Conservation (phyloP, 1,284 basidiomycete genomes). For the Pseudozyma pruni region DNA sequence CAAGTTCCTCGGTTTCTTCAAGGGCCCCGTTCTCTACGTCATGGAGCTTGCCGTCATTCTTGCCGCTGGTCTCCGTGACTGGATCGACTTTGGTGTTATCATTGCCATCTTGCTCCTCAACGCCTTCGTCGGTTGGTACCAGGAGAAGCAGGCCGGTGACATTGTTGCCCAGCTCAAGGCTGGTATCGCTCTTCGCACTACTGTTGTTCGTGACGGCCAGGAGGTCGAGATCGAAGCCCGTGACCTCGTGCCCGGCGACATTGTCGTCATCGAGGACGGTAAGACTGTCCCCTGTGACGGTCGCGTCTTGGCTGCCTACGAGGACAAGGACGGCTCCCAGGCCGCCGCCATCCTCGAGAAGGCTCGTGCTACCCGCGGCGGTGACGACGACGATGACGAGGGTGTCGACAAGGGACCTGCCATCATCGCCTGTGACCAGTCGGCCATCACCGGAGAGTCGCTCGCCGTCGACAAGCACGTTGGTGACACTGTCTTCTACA, state of each 20-base stretch:
- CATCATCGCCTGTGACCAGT: slow-evolving; percentile 72
- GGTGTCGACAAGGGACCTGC: slow-evolving; percentile 71
- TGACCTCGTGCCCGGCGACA: slow-evolving; percentile 73
- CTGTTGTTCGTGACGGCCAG: slow-evolving; percentile 70
- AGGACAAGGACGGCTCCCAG: slow-evolving; percentile 66
- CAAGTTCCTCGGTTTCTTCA: slow-evolving; percentile 70
- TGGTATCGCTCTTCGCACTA: slow-evolving; percentile 72
- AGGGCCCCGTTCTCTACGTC: slow-evolving; percentile 69
- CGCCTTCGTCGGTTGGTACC: slow-evolving; percentile 73
- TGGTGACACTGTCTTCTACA: slow-evolving; percentile 71
- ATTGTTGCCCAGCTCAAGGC: slow-evolving; percentile 73
- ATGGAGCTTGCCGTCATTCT: slow-evolving; percentile 69
- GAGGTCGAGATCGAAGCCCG: slow-evolving; percentile 72
- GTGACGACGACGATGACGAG: slow-evolving; percentile 68
- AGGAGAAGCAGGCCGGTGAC: slow-evolving; percentile 73
- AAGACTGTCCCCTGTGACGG: slow-evolving; percentile 73
- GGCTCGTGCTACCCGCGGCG: slow-evolving; percentile 60
- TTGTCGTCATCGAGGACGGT: slow-evolving; percentile 71
- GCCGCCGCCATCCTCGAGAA: slow-evolving; percentile 65
- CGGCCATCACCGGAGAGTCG: slow-evolving; percentile 73
- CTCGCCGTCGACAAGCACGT: slow-evolving; percentile 73
- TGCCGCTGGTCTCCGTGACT: slow-evolving; percentile 69
- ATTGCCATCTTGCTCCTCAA: slow-evolving; percentile 69
- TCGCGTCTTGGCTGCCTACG: slow-evolving; percentile 71
- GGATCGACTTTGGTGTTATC: slow-evolving; percentile 73